A percentile compares a stretch with the other conserved stretches of the same genome.
These are phyloP conservation scores for Tulasnella calospora DNA, from an alignment of 768 basidiomycete species.

Conservation along the genomic window DNA sequence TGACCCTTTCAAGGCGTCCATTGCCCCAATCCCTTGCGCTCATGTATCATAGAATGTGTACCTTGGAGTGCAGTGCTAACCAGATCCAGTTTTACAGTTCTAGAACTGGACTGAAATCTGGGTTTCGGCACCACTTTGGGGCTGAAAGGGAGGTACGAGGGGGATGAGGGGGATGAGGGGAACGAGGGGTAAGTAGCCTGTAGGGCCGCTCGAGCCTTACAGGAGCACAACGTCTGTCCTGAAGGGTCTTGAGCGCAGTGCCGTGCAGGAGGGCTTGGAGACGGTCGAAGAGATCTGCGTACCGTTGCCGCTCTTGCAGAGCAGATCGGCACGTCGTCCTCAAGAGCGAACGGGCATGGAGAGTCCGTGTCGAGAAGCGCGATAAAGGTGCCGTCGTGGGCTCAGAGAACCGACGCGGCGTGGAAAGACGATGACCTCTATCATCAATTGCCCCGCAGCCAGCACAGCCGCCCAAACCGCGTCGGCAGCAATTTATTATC, in stretches of 20 bases:
- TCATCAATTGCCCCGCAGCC: background rate
- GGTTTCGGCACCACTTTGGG: background rate
- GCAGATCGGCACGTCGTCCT: background rate
- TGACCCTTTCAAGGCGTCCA: background rate
- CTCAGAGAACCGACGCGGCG: background rate
- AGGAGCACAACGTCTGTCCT: background rate
- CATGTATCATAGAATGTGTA: background rate
- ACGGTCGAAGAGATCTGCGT: background rate
- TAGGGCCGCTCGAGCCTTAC: constrained; percentile 5
- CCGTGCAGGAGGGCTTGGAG: background rate
- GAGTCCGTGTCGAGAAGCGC: background rate
- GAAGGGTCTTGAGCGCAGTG: constrained; percentile 5
- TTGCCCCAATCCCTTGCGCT: background rate
- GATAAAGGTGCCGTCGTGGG: background rate
- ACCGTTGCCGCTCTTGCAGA: background rate
- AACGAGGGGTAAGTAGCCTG: background rate
- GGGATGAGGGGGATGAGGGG: background rate
- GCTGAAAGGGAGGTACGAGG: constrained; percentile 4
- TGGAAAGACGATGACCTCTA: background rate
- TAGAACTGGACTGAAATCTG: background rate
- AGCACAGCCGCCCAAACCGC: constrained; percentile 7
- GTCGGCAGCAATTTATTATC: background rate
- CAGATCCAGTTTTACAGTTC: background rate
- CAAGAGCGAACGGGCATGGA: background rate
- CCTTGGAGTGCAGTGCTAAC: constrained; percentile 9